Evolutionary conservation across 2,329 filamentous ascomycete genomes (phyloP).

Genomic region (Neofusicoccum kwambonambiense): DNA sequence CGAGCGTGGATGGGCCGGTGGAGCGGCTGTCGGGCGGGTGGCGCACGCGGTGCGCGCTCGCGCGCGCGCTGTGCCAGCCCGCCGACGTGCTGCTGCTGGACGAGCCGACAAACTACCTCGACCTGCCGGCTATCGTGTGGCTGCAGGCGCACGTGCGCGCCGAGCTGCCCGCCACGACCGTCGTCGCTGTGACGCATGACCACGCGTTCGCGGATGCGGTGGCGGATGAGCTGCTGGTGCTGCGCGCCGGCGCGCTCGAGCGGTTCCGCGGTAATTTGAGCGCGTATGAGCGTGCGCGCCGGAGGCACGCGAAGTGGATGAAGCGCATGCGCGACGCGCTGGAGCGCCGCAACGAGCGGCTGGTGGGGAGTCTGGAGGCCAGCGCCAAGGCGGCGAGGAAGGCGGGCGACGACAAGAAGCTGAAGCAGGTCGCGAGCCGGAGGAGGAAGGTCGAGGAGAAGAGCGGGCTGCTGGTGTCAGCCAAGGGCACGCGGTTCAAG

Average conservation of each 20-base stretch:
- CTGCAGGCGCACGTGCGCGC: constrained; percentile 69
- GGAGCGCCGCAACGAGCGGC: constrained; percentile 76
- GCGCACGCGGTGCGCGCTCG: constrained; percentile 45
- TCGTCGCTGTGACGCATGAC: constrained; percentile 82
- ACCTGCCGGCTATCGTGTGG: constrained; percentile 82
- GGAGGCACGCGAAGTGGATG: constrained; percentile 67
- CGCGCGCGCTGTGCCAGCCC: constrained; percentile 64
- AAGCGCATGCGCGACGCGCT: constrained; percentile 77
- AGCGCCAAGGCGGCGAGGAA: constrained; percentile 74
- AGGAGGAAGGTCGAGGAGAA: constrained; percentile 83
- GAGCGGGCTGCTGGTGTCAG: constrained; percentile 72
- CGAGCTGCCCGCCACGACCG: constrained; percentile 57
- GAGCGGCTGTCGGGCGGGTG: constrained; percentile 68
- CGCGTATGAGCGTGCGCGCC: constrained; percentile 66
- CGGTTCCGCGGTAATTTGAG: constrained; percentile 75
- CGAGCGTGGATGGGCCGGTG: constrained; percentile 59
- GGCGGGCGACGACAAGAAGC: constrained; percentile 78
- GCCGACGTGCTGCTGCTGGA: constrained; percentile 79
- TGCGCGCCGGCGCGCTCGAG: constrained; percentile 68
- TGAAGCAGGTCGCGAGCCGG: constrained; percentile 79
- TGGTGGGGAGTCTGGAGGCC: constrained; percentile 41
- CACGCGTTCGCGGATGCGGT: constrained; percentile 75
- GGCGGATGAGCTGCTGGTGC: constrained; percentile 71
- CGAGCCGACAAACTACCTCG: constrained; percentile 84
- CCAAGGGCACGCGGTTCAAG: constrained; percentile 74